These are phyloP conservation scores for Candida suzukii DNA, from an alignment of 805 yeast species.

Conservation along the genomic window DNA sequence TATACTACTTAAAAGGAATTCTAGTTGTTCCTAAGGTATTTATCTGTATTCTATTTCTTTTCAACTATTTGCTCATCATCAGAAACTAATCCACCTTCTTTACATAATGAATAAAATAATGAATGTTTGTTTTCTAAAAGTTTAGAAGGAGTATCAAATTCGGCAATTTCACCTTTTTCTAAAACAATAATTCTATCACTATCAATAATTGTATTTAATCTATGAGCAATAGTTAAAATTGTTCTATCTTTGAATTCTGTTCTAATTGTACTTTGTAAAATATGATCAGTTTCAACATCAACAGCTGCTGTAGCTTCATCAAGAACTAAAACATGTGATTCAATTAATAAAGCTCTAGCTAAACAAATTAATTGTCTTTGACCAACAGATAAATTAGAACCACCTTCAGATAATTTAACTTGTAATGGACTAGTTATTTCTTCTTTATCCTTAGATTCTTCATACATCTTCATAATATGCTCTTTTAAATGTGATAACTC, in stretches of 20 bases:
- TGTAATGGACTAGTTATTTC: conserved; percentile 22
- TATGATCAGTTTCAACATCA: conserved; percentile 76
- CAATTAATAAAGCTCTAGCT: conserved; percentile 67
- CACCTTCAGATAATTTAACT: conserved; percentile 25
- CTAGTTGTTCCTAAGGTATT: no score
- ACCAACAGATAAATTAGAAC: conserved; percentile 76
- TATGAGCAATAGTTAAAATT: conserved; percentile 77
- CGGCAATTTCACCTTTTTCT: conserved; percentile 69
- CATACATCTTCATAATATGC: conserved; percentile 50
- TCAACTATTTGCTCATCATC: conserved; percentile 9
- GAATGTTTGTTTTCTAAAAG: conserved; percentile 61
- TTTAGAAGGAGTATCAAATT: conserved; percentile 65
- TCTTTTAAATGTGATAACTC: conserved; percentile 71
- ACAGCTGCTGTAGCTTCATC: conserved; percentile 91
- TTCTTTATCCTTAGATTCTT: conserved; percentile 36
- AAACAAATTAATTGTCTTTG: conserved; percentile 83
- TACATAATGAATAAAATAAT: conserved; percentile 72
- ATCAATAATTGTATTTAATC: conserved; percentile 77
- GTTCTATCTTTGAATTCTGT: conserved; percentile 69
- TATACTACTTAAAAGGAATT: no score
- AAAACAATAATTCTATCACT: conserved; percentile 71
- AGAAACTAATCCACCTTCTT: conserved; percentile 58
- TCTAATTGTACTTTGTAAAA: conserved; percentile 73
- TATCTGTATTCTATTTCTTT: background rate
- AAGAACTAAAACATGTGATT: conserved; percentile 56